Evolutionary conservation across 2,329 filamentous ascomycete genomes (phyloP), one percentile per base, ranked within the genome.

Genomic region (Alternaria atra): DNA sequence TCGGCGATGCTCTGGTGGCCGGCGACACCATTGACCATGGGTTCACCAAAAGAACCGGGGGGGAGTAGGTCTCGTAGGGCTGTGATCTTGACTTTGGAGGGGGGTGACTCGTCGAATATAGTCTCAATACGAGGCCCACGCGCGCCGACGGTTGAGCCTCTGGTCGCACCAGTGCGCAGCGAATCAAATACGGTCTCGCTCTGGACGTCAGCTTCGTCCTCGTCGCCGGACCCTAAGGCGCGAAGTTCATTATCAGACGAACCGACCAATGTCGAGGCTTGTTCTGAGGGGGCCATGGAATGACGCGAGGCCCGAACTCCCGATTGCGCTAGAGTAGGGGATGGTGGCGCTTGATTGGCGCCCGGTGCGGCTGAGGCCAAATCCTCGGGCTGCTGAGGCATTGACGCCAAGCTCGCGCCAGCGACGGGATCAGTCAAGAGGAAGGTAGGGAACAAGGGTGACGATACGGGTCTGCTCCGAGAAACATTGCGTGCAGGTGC

Each of bases 111-210:
- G 78, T 94, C 91, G 77, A 93, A 94, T 83, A 93, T 91, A 25
- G 88, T 91, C 72, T 93, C 91, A 51, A 93, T 88, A 50, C 84
- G 81, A 15, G 91, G 90, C 29, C 90, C 90, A 73, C 92, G 88
- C 47, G 88, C 85, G 34, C 87, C 86, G 61, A 70, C 69, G 55
- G 89, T 87, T 55, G 86, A 84, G 63, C 89, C 90, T 63, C 86
- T 85, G 9, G 90, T 92, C 39, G 86, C 89, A 61, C 86, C 84
- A 15, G 91, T 93, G 54, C 90, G 89, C 67, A 93, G 80, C 30
- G 91, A 93, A 80, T 94, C 91, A 77, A 89, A 93, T 57, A 91
- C 84, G 17, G 88, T 91, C 70, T 94, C 91, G 75, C 90, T 93
- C 79, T 89, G 90, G 72, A 90, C 88, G 74, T 93, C 91, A n/a